Evolutionary conservation across 257 asterid species (phyloP).

Genomic region (Salvia hispanica): DNA sequence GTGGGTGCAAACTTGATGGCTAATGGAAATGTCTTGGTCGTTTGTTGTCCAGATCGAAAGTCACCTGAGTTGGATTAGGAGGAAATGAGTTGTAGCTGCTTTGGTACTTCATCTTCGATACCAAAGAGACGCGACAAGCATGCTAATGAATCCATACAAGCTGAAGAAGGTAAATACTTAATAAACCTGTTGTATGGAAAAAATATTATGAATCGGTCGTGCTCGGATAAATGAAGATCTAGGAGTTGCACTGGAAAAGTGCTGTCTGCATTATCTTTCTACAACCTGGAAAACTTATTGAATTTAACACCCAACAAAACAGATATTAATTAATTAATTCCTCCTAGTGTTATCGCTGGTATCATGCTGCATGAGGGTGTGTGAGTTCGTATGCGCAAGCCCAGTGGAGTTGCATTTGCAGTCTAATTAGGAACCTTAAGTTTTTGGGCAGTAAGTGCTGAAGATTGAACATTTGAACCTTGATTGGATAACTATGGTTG

Average conservation of each 20-base stretch:
- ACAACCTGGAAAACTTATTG: too few species aligned
- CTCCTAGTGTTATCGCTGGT: background rate
- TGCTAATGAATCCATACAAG: constrained; percentile 39
- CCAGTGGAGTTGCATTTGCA: constrained; percentile 13
- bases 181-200: background rate
- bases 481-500: constrained; percentile 16
- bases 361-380: constrained; percentile 25
- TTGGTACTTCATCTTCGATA: constrained; percentile 44
- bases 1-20: constrained; percentile 30
- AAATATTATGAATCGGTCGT: background rate
- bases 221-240: constrained; percentile 17
- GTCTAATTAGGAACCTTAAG: constrained; percentile 12
- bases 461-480: background rate
- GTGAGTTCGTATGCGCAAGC: constrained; percentile 6
- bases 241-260: constrained; percentile 12
- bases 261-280: too few species aligned
- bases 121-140: constrained; percentile 38
- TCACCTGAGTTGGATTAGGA: constrained; percentile 22
- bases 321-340: too few species aligned
- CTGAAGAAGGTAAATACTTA: constrained; percentile 57
- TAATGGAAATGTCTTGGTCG: constrained; percentile 29
- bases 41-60: constrained; percentile 38
- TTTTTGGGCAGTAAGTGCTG: background rate
- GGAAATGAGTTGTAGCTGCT: constrained; percentile 77
- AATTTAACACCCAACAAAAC: too few species aligned